Conservation (phyloP, 192 early-diverging fungal species). For the Entomortierella lignicola region DNA sequence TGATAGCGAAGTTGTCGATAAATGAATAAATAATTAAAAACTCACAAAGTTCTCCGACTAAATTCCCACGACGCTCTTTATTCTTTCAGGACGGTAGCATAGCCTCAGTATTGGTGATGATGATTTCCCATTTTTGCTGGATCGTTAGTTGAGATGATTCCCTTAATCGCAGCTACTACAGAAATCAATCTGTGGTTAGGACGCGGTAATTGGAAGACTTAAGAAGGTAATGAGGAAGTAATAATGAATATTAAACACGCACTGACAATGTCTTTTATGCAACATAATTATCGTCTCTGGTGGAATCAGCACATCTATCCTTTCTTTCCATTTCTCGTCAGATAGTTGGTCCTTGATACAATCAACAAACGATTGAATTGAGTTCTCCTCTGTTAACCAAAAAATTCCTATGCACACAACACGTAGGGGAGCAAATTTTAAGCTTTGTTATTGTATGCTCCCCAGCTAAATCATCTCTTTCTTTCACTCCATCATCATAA, state of each 20-base stretch:
- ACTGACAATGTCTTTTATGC: not conserved
- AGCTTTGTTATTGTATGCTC: too few relatives aligned
- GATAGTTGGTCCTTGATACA: not conserved
- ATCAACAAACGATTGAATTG: not conserved
- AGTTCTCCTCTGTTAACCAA: too few relatives aligned
- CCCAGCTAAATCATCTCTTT: too few relatives aligned
- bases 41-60: not conserved
- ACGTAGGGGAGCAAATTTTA: too few relatives aligned
- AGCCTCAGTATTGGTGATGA: not conserved
- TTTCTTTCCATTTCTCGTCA: not conserved
- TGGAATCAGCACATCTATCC: not conserved
- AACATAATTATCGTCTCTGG: not conserved
- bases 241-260: not conserved
- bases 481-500: too few relatives aligned
- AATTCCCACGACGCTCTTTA: conserved; percentile 29
- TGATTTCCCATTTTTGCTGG: not conserved
- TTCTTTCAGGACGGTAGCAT: not conserved
- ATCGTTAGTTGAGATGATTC: not conserved
- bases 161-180: not conserved
- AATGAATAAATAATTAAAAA: too few relatives aligned
- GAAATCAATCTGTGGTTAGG: not conserved
- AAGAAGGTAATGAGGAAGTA: not conserved
- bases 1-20: too few relatives aligned
- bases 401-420: too few relatives aligned
- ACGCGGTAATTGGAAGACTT: not conserved